Evolutionary conservation across 1,284 basidiomycete genomes (phyloP).

Genomic region (Mixia osmundae): DNA sequence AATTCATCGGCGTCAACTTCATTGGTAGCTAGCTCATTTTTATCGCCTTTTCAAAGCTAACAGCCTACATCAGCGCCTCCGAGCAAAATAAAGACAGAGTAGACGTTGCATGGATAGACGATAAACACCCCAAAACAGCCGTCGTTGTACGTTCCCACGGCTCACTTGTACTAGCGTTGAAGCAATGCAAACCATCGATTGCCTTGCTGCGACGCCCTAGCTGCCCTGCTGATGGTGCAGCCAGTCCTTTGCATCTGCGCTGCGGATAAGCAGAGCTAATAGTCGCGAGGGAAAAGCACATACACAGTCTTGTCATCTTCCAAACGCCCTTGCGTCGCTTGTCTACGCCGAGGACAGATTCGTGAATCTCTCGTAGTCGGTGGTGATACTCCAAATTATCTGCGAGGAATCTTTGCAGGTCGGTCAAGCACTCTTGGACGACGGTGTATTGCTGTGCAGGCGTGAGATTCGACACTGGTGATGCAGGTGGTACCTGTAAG

Average conservation of each 20-base stretch:
- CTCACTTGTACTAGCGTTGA: no score
- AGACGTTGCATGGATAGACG: no score
- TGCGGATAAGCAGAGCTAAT: no score
- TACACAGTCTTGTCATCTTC: slow-evolving; percentile 7
- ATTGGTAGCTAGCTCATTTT: slow-evolving; percentile 12
- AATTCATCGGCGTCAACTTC: slow-evolving; percentile 46
- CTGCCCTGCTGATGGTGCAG: no score
- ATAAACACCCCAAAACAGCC: slow-evolving; percentile 1
- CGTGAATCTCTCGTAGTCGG: slow-evolving; percentile 16
- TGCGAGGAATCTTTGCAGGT: slow-evolving; percentile 17
- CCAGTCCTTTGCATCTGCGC: no score
- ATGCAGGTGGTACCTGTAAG: not conserved
- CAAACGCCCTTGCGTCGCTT: slow-evolving; percentile 17
- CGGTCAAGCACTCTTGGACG: slow-evolving; percentile 6
- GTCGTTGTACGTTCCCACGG: no score
- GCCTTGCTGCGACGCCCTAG: no score
- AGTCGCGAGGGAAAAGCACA: no score
- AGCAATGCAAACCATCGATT: no score
- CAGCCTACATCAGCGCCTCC: no score
- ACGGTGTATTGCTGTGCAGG: slow-evolving; percentile 6
- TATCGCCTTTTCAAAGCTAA: no score
- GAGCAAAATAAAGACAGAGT: no score
- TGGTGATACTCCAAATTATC: slow-evolving; percentile 17
- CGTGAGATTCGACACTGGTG: not conserved
- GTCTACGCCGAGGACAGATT: slow-evolving; percentile 16